Percentiles rank a stretch among this genome's conserved stretches.
These are phyloP conservation scores for Salix caprea DNA, from an alignment of 345 rosid species.

Conservation along the genomic window DNA sequence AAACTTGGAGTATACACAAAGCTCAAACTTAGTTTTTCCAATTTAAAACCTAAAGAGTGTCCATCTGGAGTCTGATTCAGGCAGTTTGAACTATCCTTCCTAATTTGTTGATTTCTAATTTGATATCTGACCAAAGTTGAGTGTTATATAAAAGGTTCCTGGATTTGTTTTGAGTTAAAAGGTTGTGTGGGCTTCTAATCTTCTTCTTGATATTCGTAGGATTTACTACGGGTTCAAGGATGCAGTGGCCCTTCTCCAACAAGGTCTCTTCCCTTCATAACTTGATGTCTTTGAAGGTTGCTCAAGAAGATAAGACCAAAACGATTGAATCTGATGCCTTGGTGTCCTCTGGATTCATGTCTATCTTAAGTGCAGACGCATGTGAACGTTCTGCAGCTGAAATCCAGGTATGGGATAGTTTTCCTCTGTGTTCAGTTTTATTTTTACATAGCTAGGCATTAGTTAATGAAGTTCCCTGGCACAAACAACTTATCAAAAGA, in stretches of 20 bases:
- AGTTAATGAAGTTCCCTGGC: neutral
- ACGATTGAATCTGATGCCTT: slow-evolving; percentile 29
- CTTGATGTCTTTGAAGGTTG: slow-evolving; percentile 35
- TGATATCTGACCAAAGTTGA: neutral
- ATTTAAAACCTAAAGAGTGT: neutral
- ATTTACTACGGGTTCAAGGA: slow-evolving; percentile 31
- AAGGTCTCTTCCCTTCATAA: slow-evolving; percentile 42
- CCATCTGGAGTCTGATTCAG: neutral
- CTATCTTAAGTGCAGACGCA: slow-evolving; percentile 25
- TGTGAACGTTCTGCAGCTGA: slow-evolving; percentile 20
- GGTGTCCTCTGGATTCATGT: slow-evolving; percentile 28
- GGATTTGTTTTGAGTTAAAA: neutral
- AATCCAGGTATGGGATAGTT: slow-evolving; percentile 28
- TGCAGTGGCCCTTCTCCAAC: slow-evolving; percentile 53
- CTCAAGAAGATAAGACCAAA: slow-evolving; percentile 39
- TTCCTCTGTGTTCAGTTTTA: neutral
- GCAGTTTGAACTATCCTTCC: neutral
- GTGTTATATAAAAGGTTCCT: neutral
- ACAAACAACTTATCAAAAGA: neutral
- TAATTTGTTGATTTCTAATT: neutral
- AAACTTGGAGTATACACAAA: neutral
- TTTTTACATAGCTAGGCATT: neutral
- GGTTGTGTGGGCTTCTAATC: neutral
- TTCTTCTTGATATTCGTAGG: slow-evolving; percentile 23
- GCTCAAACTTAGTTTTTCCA: neutral